Conservation (phyloP, 495 filamentous ascomycete species). For the Penicillium chermesinum region DNA sequence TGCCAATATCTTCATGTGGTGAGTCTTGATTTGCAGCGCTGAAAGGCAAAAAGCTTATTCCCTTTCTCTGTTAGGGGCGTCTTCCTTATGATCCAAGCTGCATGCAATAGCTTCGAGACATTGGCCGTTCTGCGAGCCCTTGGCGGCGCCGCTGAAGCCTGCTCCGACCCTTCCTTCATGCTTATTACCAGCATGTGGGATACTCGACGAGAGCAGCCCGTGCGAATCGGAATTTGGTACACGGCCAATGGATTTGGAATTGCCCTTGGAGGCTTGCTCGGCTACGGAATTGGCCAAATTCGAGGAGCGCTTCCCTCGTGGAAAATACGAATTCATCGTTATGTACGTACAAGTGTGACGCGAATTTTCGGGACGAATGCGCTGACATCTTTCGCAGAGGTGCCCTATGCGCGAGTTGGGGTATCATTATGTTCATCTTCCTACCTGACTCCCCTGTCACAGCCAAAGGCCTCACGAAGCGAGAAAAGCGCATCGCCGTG, state of each 20-base stretch:
- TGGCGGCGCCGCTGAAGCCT: constrained; percentile 32
- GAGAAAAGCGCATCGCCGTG: constrained; percentile 45
- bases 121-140: constrained; percentile 38
- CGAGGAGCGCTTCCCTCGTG: constrained; percentile 50
- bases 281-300: constrained; percentile 55
- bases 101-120: constrained; percentile 29
- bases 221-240: constrained; percentile 59
- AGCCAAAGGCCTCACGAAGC: constrained; percentile 29
- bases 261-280: constrained; percentile 52
- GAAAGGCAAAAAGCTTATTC: not conserved
- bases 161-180: constrained; percentile 39
- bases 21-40: not conserved
- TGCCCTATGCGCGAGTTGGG: constrained; percentile 30
- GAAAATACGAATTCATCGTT: constrained; percentile 53
- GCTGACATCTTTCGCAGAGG: constrained; percentile 45
- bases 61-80: constrained; percentile 29
- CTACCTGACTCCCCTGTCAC: constrained; percentile 49
- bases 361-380: too few species aligned
- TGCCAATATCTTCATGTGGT: constrained; percentile 56
- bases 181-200: constrained; percentile 35
- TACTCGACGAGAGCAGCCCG: constrained; percentile 49
- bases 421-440: constrained; percentile 35
- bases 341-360: too few species aligned
- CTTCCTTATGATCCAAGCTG: constrained; percentile 37
- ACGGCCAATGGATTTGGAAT: constrained; percentile 56